phyloP scores from a whole-genome alignment of 108 stramenopile genomes.

The Pseudonitzschia delicatissima region DNA sequence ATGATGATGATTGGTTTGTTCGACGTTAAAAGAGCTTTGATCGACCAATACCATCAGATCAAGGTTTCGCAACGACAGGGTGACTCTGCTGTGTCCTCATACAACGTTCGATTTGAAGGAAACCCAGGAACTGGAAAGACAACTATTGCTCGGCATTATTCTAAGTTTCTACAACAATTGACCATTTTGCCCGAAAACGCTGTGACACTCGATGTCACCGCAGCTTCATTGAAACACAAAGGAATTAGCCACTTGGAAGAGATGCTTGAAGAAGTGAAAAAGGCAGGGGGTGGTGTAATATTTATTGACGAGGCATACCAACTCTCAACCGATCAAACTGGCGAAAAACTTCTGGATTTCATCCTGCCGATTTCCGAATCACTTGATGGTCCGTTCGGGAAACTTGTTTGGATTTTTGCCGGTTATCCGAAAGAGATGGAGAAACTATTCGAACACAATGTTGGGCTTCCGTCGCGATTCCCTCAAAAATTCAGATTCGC shows the following conservation, averaged over 20 bases:
- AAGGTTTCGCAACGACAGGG: conserved; percentile 26
- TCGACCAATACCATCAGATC: neutral
- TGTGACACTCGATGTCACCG: conserved; percentile 26
- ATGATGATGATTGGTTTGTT: conserved; percentile 1
- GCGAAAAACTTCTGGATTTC: conserved; percentile 21
- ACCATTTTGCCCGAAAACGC: conserved; percentile 23
- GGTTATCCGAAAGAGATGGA: conserved; percentile 49
- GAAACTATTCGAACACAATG: conserved; percentile 37
- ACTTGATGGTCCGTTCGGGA: neutral
- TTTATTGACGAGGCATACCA: conserved; percentile 80
- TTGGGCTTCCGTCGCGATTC: conserved; percentile 44
- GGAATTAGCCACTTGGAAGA: conserved; percentile 26
- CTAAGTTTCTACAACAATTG: conserved; percentile 28
- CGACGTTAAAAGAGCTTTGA: neutral
- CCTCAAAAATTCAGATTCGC: conserved; percentile 30
- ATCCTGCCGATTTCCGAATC: neutral
- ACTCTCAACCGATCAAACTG: conserved; percentile 20
- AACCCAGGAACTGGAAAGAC: conserved; percentile 36
- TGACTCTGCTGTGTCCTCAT: conserved; percentile 16
- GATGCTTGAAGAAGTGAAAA: conserved; percentile 22
- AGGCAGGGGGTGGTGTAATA: conserved; percentile 56
- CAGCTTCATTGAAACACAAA: conserved; percentile 33
- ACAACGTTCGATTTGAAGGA: conserved; percentile 42
- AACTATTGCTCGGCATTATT: conserved; percentile 28
- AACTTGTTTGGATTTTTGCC: conserved; percentile 32